Conservation (phyloP, 441 rosid species). For the Pelargonium myrrhifolium region DNA sequence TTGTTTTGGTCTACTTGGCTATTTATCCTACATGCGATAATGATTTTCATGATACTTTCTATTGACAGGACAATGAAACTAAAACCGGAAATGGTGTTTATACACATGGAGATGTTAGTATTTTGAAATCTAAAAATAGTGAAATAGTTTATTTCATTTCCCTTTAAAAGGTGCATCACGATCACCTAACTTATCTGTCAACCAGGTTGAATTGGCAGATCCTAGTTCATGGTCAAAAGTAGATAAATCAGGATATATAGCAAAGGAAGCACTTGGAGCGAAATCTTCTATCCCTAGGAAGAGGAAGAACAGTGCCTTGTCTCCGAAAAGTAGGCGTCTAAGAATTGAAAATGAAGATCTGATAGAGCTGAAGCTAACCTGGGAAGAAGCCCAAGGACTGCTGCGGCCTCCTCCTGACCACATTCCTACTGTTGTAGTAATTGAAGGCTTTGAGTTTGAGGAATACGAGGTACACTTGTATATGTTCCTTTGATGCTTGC, state of each 20-base stretch:
- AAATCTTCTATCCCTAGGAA: slow-evolving; percentile 48
- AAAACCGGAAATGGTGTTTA: slow-evolving; percentile 33
- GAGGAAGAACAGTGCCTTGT: slow-evolving; percentile 64
- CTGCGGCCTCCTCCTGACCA: slow-evolving; percentile 76
- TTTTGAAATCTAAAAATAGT: slow-evolving; percentile 19
- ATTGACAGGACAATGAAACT: slow-evolving; percentile 59
- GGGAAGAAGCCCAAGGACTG: slow-evolving; percentile 94
- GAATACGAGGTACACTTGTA: slow-evolving; percentile 65
- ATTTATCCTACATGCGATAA: neutral
- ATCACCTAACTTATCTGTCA: slow-evolving; percentile 19
- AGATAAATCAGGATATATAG: slow-evolving; percentile 62
- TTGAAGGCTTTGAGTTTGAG: slow-evolving; percentile 91
- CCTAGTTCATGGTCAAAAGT: slow-evolving; percentile 59
- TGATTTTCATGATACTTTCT: neutral
- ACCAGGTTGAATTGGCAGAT: slow-evolving; percentile 61
- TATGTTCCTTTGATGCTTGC: slow-evolving; percentile 9
- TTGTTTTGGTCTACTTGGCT: neutral
- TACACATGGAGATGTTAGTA: slow-evolving; percentile 52
- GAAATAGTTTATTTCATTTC: slow-evolving; percentile 15
- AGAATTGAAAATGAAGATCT: slow-evolving; percentile 71
- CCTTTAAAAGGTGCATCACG: slow-evolving; percentile 13
- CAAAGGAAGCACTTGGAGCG: slow-evolving; percentile 61
- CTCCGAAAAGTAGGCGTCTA: slow-evolving; percentile 73
- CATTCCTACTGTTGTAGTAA: slow-evolving; percentile 55
- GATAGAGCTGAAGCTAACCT: slow-evolving; percentile 72